phyloP scores from a whole-genome alignment of 2,329 filamentous ascomycete species.

The Diatrype stigma region DNA sequence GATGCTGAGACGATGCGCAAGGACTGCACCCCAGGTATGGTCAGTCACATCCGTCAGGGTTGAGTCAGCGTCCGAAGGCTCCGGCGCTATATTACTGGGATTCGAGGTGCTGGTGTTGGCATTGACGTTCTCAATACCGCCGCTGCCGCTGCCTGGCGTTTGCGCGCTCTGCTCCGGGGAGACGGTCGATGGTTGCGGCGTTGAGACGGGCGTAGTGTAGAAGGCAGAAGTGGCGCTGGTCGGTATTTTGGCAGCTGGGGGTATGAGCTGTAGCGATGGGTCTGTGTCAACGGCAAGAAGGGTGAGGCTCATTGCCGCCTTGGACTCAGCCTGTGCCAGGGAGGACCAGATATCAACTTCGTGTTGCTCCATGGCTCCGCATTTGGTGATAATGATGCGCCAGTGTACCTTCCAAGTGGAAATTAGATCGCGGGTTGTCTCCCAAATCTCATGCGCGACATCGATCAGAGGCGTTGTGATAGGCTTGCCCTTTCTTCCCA shows the following conservation, averaged over 20 bases:
- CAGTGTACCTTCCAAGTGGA: conserved; percentile 67
- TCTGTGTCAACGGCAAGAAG: conserved; percentile 62
- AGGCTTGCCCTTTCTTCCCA: conserved; percentile 54
- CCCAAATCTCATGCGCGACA: conserved; percentile 73
- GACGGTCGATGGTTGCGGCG: conserved; percentile 56
- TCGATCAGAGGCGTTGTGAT: conserved; percentile 53
- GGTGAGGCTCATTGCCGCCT: conserved; percentile 49
- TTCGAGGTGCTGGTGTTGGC: neutral
- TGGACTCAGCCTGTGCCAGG: conserved; percentile 48
- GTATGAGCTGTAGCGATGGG: conserved; percentile 60
- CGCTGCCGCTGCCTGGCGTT: conserved; percentile 39
- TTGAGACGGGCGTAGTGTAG: conserved; percentile 63
- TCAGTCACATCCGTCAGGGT: conserved; percentile 69
- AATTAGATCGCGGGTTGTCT: conserved; percentile 70
- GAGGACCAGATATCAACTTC: conserved; percentile 60
- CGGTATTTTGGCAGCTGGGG: conserved; percentile 48
- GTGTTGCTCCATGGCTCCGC: conserved; percentile 61
- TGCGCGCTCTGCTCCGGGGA: conserved; percentile 57
- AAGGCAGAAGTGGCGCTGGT: conserved; percentile 40
- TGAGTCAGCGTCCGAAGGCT: conserved; percentile 56
- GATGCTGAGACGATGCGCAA: conserved; percentile 62
- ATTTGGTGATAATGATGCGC: conserved; percentile 72
- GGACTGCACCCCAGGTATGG: conserved; percentile 70
- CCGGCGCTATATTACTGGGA: conserved; percentile 21
- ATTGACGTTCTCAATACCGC: conserved; percentile 31